Conservation (phyloP, 2,329 filamentous ascomycete species). For the Colletotrichum sublineola region DNA sequence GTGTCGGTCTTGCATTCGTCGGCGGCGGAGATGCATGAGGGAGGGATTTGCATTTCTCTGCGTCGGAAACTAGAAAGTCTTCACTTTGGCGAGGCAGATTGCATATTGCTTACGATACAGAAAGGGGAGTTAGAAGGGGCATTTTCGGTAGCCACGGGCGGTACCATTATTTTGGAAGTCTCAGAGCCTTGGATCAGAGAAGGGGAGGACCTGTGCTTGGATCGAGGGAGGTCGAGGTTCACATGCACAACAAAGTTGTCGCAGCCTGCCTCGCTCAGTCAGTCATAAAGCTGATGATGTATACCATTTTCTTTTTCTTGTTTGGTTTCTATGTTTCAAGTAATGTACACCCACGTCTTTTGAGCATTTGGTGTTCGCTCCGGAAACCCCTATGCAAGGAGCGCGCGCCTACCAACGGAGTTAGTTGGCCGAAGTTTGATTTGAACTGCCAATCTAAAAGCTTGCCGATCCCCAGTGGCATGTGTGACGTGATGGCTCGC, state of each 20-base stretch:
- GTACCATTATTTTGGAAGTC: constrained; percentile 1
- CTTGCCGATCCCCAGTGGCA: constrained; percentile 8
- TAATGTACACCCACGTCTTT: constrained; percentile 20
- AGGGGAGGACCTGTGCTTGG: constrained; percentile 16
- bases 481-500: constrained; percentile 9
- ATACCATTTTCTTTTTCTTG: constrained; percentile 17
- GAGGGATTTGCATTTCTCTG: constrained; percentile 13
- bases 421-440: not conserved
- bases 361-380: not conserved
- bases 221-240: not conserved
- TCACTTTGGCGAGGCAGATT: constrained; percentile 22
- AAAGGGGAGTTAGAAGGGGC: constrained; percentile 28
- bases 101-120: constrained; percentile 9
- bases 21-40: constrained; percentile 53
- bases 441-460: not conserved
- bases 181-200: constrained; percentile 11
- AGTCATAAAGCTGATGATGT: constrained; percentile 30
- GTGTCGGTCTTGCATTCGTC: constrained; percentile 66
- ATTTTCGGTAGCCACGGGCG: constrained; percentile 10
- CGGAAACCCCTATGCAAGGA: not conserved
- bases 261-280: not conserved
- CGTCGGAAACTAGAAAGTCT: constrained; percentile 3
- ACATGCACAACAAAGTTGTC: constrained; percentile 15
- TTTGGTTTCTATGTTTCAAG: constrained; percentile 26
- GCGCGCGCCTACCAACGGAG: not conserved